Evolutionary conservation across 345 rosid genomes (phyloP), one percentile per base, ranked within the genome.

Genomic region (Arabidopsis thaliana): DNA sequence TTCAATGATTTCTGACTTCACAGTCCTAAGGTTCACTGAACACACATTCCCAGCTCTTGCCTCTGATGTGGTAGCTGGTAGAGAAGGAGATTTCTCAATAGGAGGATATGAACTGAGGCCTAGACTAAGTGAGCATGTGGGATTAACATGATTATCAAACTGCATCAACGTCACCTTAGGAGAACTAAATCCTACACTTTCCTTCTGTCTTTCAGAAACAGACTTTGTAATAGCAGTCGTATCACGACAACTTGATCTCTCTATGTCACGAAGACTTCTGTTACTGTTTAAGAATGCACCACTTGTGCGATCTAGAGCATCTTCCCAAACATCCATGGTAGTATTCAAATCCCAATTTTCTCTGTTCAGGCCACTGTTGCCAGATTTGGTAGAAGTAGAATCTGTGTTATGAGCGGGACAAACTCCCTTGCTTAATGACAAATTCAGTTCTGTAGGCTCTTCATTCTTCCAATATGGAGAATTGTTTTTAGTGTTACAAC

Each of bases 281-380:
- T 69, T 44, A 45, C 76, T 61, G 34, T 68, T 79, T 49, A 74
- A 73, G 49, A 59, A 66, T 7, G 44, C 42, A 67, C 46, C 76
- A 68, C 53, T 61, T 41, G 82, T 73, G 75, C 82, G 82, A 67
- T 72, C 67, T 42, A 38, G 59, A 81, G 81, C 50, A 71, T 75
- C 88, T 79, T 82, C 91, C 97, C 97, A 91, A 52, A 82, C 78
- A 88, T 93, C 98, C 96, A 91, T 87, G 58, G 93, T 87, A 28
- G 88, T 88, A 81, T 91, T 93, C 81, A 93, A 83, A 76, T 93
- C 97, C 97, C 96, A 93, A 36, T 87, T 89, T 55, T 87, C 82
- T 84, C 97, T 83, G 71, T 81, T 83, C 50, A 85, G 65, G 38
- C 52, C 52, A 49, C 52, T 56, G 65, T 59, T 71, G 56, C 70